Evolutionary conservation across 169 alveolate genomes (phyloP), one percentile per base, ranked within the genome.

Genomic region (Eimeria sp.): DNA sequence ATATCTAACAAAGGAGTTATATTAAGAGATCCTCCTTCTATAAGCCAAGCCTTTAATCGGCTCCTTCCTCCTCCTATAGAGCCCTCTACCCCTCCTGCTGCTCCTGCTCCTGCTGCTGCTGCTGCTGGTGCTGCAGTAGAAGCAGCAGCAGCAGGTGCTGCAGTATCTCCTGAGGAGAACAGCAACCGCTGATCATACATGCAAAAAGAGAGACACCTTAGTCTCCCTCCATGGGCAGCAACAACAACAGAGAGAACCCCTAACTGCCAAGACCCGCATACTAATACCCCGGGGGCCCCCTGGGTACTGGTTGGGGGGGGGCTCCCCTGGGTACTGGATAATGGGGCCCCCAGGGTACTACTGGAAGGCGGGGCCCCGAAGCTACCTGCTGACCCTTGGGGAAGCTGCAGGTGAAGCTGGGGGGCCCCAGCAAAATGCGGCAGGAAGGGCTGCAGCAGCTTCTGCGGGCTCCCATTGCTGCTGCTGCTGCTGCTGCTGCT

Each of bases 141-240:
- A 18, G 40, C 40, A 11, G 57, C 89, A 16, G 89, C 67, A 30
- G 43, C 57, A 11, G 14, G 54, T 14, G 89, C 89, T 47, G 89
- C 58, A 47, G 89, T 78, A 67, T 89, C 95, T 30, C 95, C 95
- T n/a, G 95, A 78, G 4, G 95, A 70, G 18, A 89, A 72, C 57
- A 89, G 87, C 73, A 89, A 76, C 43, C 72, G 4, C 11, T 47
- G 67, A 88, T 89, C 95, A 51, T 89, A 88, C 51, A 70, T 80
- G 75, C 95, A 89, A 34, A 75, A 89, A 14, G 80, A 54, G 78
- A 89, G 75, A 30, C 87, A 75, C 47, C 73, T 20, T 13, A 89
- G 61, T 14, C 76, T 27, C 30, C 95, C 95, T 34, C 87, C 88
- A 49, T 89, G 95, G 34, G 95, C 95, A 40, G 43, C 72, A 47